Conservation (phyloP, 768 basidiomycete genomes). For the Boletus coccyginus region DNA sequence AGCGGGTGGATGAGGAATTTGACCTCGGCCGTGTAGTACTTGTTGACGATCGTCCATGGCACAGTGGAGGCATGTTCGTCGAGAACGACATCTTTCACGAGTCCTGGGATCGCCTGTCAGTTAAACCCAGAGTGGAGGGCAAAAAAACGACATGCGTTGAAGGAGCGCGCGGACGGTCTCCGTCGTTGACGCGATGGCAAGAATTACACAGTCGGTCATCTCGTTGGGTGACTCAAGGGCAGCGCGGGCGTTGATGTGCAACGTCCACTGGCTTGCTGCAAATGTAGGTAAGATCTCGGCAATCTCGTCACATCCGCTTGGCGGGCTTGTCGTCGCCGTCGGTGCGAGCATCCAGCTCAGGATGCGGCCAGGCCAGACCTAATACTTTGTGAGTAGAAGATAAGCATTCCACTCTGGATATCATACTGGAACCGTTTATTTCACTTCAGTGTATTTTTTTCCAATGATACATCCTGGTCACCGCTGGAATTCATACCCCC, state of each 20-base stretch:
- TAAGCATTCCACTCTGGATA: too few relatives aligned
- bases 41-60: slow-evolving; percentile 77
- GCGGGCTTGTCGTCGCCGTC: too few relatives aligned
- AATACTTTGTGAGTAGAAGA: too few relatives aligned
- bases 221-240: neutral
- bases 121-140: neutral
- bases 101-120: slow-evolving; percentile 23
- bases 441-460: too few relatives aligned
- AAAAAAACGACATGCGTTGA: slow-evolving; percentile 18
- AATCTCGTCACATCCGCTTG: neutral
- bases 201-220: slow-evolving; percentile 25
- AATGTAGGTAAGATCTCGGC: neutral
- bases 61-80: slow-evolving; percentile 30
- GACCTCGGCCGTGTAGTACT: slow-evolving; percentile 78
- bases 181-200: slow-evolving; percentile 24
- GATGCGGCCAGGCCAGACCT: too few relatives aligned
- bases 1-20: slow-evolving; percentile 58
- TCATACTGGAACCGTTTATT: too few relatives aligned
- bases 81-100: slow-evolving; percentile 18
- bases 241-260: too few relatives aligned
- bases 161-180: slow-evolving; percentile 20
- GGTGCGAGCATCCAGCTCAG: neutral
- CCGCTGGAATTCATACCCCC: too few relatives aligned
- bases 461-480: too few relatives aligned
- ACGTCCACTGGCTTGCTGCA: neutral